Base-by-base conservation (phyloP, 163 green algal species). In the Chlamydomonas reinhardtii region DNA sequence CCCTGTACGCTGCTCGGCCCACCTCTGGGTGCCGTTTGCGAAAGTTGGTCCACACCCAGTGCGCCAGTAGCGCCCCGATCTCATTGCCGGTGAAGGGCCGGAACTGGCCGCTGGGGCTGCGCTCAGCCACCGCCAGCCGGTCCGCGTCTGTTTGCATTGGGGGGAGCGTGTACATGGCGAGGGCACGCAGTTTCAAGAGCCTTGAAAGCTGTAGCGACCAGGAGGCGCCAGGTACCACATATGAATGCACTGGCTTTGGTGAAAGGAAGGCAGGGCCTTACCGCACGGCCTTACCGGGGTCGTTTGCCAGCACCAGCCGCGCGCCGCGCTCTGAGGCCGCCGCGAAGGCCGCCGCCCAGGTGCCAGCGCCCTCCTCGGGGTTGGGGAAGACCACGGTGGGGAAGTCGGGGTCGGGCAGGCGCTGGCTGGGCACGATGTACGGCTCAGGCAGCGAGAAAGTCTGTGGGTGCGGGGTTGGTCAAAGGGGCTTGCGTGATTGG, bases 351-450 rank as follows among this genome's bases (percentile, higher is more conserved):
- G 95, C 61, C 29, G 61, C 75, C 94, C 93, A 96, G 0, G 93
- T 94, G 52, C 94, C 95, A n/a, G 90, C 83, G 11, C 95, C 95
- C 76, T 97, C 95, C 79, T 97, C 95, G 14, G 95, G 95, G 83
- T 97, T 97, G 64, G 95, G 95, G 74, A 96, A 96, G 8, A 72
- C 68, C 2, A 97, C 93, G 19, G 95, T 97, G 62, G 93, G 92
- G 74, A 97, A 97, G 25, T 96, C 94, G 1, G 94, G 92, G 86
- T 97, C 93, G 16, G 94, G 94, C 20, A 90, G 17, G 39, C 85
- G 89, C 89, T 97, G 94, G 68, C 81, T 34, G 8, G 70, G 61
- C 34, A 94, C 90, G 8, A 95, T 66, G 22, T 93, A 35, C 0
- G 93, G 93, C 27, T 70, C 25, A 15, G 92, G 94, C 65, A 96